Evolutionary conservation across 2,329 filamentous ascomycete species (phyloP).

Genomic region (Xylaria sp.): DNA sequence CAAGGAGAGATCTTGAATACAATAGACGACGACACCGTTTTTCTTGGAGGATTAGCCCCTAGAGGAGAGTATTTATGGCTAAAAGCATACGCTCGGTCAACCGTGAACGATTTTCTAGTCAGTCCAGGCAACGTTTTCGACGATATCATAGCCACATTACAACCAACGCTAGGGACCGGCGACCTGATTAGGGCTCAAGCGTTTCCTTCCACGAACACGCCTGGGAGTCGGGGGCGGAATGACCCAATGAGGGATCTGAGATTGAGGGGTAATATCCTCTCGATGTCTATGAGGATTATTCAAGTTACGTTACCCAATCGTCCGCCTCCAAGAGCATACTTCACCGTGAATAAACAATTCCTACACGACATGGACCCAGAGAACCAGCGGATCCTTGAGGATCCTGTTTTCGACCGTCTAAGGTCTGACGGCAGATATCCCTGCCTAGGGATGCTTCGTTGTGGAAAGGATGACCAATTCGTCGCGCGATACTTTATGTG

Average conservation of each 20-base stretch:
- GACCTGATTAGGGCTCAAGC: not conserved
- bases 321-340: not conserved
- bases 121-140: constrained; percentile 18
- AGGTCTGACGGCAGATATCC: constrained; percentile 1
- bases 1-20: constrained; percentile 31
- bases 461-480: constrained; percentile 2
- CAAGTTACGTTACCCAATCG: constrained; percentile 5
- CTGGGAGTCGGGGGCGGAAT: not conserved
- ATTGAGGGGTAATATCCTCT: constrained; percentile 16
- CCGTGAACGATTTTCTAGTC: constrained; percentile 1
- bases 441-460: constrained; percentile 21
- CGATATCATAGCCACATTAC: not conserved
- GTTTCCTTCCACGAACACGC: no score
- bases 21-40: constrained; percentile 23
- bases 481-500: constrained; percentile 28
- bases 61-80: not conserved
- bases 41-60: constrained; percentile 6
- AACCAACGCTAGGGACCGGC: not conserved
- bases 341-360: constrained; percentile 19
- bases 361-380: not conserved
- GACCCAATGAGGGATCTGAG: constrained; percentile 13
- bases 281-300: constrained; percentile 17
- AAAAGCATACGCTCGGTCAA: not conserved
- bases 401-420: not conserved
- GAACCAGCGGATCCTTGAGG: not conserved